Conservation (phyloP, 2,329 filamentous ascomycete genomes). For the Fusarium sp. region DNA sequence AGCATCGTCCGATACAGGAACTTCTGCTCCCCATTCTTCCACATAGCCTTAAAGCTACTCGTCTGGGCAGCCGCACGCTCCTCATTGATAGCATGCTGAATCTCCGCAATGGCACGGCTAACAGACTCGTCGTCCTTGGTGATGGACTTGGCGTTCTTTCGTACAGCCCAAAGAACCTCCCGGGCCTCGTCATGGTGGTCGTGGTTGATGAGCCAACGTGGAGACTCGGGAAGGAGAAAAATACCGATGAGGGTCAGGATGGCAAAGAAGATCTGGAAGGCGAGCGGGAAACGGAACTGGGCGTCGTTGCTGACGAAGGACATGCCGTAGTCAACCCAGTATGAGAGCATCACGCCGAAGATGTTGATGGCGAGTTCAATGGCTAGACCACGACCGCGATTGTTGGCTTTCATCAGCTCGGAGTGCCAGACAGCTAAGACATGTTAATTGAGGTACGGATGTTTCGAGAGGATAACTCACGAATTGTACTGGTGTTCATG, state of each 20-base stretch:
- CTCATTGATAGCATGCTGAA: conserved; percentile 56
- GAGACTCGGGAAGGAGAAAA: conserved; percentile 59
- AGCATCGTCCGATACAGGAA: conserved; percentile 57
- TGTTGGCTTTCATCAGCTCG: conserved; percentile 57
- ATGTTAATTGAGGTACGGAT: background rate
- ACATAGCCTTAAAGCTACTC: conserved; percentile 52
- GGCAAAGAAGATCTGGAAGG: conserved; percentile 59
- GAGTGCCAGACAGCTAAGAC: conserved; percentile 56
- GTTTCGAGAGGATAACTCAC: conserved; percentile 35
- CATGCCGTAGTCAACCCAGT: conserved; percentile 57
- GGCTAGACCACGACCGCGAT: conserved; percentile 50
- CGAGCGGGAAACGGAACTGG: conserved; percentile 61
- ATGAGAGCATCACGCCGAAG: conserved; percentile 53
- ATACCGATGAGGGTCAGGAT: conserved; percentile 52
- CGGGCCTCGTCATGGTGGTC: conserved; percentile 59
- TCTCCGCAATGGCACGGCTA: conserved; percentile 51
- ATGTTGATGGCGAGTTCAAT: conserved; percentile 56
- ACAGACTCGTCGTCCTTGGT: conserved; percentile 47
- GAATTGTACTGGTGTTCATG: conserved; percentile 62
- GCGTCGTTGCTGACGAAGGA: conserved; percentile 52
- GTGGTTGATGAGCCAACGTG: conserved; percentile 56
- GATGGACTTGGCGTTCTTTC: conserved; percentile 45
- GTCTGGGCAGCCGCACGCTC: conserved; percentile 55
- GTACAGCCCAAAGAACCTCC: conserved; percentile 51
- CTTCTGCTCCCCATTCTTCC: conserved; percentile 58